These are phyloP conservation scores for Paraurostyla sp. DNA, from an alignment of 73 alveolate genomes.

Conservation along the genomic window DNA sequence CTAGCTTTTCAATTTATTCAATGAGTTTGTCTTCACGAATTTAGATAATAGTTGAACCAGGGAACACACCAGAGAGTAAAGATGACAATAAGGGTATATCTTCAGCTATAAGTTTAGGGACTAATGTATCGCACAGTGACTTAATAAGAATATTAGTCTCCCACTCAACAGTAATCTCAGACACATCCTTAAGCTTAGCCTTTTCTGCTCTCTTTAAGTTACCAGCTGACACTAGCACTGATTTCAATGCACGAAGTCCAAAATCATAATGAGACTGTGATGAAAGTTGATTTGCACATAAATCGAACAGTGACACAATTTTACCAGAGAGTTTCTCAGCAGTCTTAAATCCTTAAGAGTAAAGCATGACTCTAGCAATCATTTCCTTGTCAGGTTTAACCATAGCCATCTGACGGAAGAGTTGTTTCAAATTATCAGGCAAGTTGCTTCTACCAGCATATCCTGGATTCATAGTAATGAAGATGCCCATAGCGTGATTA, in stretches of 20 bases:
- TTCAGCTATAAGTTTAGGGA: slow-evolving; percentile 99
- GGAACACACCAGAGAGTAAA: slow-evolving; percentile 99
- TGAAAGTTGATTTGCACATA: slow-evolving; percentile 94
- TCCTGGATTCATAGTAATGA: slow-evolving; percentile 99
- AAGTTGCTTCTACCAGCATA: slow-evolving; percentile 99
- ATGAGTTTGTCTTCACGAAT: slow-evolving; percentile 95
- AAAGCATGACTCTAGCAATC: slow-evolving; percentile 99
- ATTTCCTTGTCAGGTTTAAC: slow-evolving; percentile 98
- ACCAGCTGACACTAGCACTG: slow-evolving; percentile 98
- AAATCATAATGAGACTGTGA: slow-evolving; percentile 99
- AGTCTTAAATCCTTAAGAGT: slow-evolving; percentile 98
- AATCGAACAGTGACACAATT: slow-evolving; percentile 97
- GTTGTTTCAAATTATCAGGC: slow-evolving; percentile 99
- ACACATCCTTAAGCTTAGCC: slow-evolving; percentile 82
- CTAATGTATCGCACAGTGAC: slow-evolving; percentile 98
- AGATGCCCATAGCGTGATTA: slow-evolving; percentile 98
- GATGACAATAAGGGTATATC: slow-evolving; percentile 95
- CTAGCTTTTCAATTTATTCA: slow-evolving; percentile 82
- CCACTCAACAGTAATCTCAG: slow-evolving; percentile 84
- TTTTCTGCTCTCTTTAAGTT: slow-evolving; percentile 97
- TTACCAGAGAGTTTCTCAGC: slow-evolving; percentile 99
- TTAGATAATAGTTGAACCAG: slow-evolving; percentile 97
- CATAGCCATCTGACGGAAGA: slow-evolving; percentile 99
- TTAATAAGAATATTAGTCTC: slow-evolving; percentile 97
- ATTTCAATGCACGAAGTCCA: slow-evolving; percentile 99